Evolutionary conservation across 257 asterid genomes (phyloP).

Genomic region (Lycium ferocissimum): DNA sequence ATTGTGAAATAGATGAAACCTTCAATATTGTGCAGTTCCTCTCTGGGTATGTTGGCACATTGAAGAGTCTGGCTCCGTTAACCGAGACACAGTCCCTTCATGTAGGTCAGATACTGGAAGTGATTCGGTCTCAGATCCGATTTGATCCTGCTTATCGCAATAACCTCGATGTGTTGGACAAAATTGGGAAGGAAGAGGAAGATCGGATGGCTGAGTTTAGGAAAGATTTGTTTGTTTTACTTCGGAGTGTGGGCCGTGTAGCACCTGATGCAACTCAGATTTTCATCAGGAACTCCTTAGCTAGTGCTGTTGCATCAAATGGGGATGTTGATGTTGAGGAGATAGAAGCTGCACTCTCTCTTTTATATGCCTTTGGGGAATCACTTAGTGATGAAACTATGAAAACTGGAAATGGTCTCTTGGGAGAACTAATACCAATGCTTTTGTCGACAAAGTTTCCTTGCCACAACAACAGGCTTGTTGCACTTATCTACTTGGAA

Average conservation of each 20-base stretch:
- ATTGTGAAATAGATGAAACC: conserved; percentile 67
- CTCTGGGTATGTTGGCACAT: conserved; percentile 81
- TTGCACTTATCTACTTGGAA: conserved; percentile 87
- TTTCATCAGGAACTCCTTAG: conserved; percentile 79
- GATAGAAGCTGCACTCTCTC: conserved; percentile 94
- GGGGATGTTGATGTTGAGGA: conserved; percentile 82
- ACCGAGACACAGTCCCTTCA: conserved; percentile 78
- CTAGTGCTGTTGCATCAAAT: conserved; percentile 62
- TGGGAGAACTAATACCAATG: conserved; percentile 78
- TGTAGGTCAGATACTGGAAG: conserved; percentile 80
- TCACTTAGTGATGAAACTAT: conserved; percentile 71
- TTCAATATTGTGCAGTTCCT: conserved; percentile 88
- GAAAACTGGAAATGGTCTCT: conserved; percentile 68
- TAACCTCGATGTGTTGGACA: conserved; percentile 72
- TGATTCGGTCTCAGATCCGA: conserved; percentile 66
- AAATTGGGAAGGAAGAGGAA: conserved; percentile 88
- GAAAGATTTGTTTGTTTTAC: conserved; percentile 77
- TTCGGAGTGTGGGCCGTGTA: conserved; percentile 82
- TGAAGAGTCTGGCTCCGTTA: conserved; percentile 68
- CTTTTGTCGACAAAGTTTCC: conserved; percentile 84
- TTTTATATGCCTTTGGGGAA: conserved; percentile 88
- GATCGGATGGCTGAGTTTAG: conserved; percentile 91
- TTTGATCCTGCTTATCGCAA: conserved; percentile 75
- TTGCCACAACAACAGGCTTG: conserved; percentile 91
- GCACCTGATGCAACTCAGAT: conserved; percentile 84